Base-by-base conservation (phyloP, 805 yeast genomes). In the Hanseniaspora hatyaiensis region DNA sequence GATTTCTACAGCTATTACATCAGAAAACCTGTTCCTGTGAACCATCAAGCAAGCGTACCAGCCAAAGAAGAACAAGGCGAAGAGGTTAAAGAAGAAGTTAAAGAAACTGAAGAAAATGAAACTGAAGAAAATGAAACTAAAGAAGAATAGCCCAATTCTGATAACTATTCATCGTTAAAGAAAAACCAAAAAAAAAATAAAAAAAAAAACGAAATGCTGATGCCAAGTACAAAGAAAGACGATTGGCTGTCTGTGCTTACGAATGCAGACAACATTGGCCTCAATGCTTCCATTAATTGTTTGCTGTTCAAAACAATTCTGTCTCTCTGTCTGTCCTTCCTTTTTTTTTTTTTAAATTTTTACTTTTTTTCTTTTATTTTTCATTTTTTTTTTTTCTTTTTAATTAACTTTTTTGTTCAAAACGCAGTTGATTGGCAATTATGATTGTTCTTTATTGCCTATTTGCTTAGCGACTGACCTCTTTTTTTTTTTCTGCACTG, bases 1-100 rank as follows among this genome's bases (percentile, higher is more conserved):
- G 49, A 45, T 31, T 45, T 45, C 42, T 26, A 36, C 34, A 45
- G 49, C 15, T 45, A 45, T 28, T 34, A 28, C 26, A 45, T 45
- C 16, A 37, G 31, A 37, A 45, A 37, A 15, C 49, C 41, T 20
- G 40, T 16, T 20, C 26, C 22, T 20, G 29, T 24, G n/a, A 16
- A 23, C 4, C n/a, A 32, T 22, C 11, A 32, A n/a, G 19, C 18
- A n/a, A 31, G 26, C 8, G 22, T 24, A 37, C 8, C 8, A 11
- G 20, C 16, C 16, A 13, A 37, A 37, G 40, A 37, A 37, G 40
- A 37, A 37, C 12, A 26, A 26, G 15, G 22, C 13, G 23, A 15
- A 9, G 39, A 37, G 5, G 23, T 20, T 23, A 15, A 32, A 26
- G n/a, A 24, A 22, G 5, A 8, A 20, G 8, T 3, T 18, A 39